Evolutionary conservation across 2,329 filamentous ascomycete genomes (phyloP).

Genomic region (Cladosporium oxysporum): DNA sequence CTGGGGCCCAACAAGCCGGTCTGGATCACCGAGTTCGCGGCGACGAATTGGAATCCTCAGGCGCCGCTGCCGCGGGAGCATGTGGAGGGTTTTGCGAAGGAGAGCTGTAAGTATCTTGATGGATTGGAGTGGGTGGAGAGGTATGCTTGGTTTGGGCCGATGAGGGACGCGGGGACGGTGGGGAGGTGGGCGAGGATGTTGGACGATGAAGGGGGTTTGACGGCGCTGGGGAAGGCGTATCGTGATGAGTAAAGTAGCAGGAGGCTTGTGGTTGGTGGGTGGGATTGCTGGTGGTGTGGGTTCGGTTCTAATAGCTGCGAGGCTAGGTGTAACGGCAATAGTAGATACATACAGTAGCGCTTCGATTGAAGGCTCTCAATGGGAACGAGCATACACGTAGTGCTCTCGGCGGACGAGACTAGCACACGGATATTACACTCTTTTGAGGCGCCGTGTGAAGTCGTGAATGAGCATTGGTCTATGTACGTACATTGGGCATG

Average conservation of each 20-base stretch:
- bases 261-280: not conserved
- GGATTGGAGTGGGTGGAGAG: slow-evolving; percentile 37
- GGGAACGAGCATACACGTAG: too few species aligned
- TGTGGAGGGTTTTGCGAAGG: slow-evolving; percentile 33
- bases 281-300: too few species aligned
- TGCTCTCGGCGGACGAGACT: too few species aligned
- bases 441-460: too few species aligned
- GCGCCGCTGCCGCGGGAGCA: slow-evolving; percentile 31
- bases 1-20: slow-evolving; percentile 32
- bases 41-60: slow-evolving; percentile 36
- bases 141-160: slow-evolving; percentile 38
- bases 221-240: slow-evolving; percentile 35
- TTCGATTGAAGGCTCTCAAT: too few species aligned
- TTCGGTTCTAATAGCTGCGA: too few species aligned
- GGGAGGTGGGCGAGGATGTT: slow-evolving; percentile 35
- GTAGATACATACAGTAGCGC: too few species aligned
- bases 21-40: slow-evolving; percentile 38
- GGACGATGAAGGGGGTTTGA: slow-evolving; percentile 35
- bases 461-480: too few species aligned
- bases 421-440: too few species aligned
- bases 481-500: too few species aligned
- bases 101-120: slow-evolving; percentile 35
- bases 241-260: slow-evolving; percentile 27
- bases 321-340: too few species aligned
- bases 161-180: slow-evolving; percentile 36